Evolutionary conservation across 202 grass and related monocot genomes (phyloP).

Genomic region (Carex sylvatica): DNA sequence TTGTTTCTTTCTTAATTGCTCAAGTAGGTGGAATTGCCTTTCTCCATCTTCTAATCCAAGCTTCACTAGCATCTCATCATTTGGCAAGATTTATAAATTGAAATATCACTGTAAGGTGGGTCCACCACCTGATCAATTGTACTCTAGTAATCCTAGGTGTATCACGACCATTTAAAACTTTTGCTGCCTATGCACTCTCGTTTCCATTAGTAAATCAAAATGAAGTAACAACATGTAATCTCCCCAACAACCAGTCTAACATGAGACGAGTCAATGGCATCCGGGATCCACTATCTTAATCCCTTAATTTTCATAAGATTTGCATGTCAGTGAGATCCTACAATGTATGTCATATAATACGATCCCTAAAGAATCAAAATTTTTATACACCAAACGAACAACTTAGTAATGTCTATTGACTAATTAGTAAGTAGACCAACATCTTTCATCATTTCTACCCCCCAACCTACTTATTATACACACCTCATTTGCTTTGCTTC

Average conservation of each 20-base stretch:
- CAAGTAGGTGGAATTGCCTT: constrained; percentile 19
- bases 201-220: background rate
- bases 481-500: constrained; percentile 28
- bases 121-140: constrained; percentile 10
- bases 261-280: background rate
- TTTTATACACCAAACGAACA: constrained; percentile 21
- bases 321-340: background rate
- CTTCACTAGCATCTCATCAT: constrained; percentile 19
- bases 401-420: constrained; percentile 21
- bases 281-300: background rate
- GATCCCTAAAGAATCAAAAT: background rate
- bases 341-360: background rate
- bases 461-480: constrained; percentile 28
- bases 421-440: constrained; percentile 21
- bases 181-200: background rate
- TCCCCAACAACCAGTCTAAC: background rate
- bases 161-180: constrained; percentile 2
- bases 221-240: background rate
- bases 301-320: background rate
- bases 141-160: constrained; percentile 7
- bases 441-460: constrained; percentile 21
- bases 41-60: constrained; percentile 28
- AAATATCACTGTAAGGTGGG: constrained; percentile 6
- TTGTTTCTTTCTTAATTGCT: background rate
- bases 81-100: background rate